Evolutionary conservation across 2,329 filamentous ascomycete species (phyloP).

Genomic region (Hypoxylon sp.): DNA sequence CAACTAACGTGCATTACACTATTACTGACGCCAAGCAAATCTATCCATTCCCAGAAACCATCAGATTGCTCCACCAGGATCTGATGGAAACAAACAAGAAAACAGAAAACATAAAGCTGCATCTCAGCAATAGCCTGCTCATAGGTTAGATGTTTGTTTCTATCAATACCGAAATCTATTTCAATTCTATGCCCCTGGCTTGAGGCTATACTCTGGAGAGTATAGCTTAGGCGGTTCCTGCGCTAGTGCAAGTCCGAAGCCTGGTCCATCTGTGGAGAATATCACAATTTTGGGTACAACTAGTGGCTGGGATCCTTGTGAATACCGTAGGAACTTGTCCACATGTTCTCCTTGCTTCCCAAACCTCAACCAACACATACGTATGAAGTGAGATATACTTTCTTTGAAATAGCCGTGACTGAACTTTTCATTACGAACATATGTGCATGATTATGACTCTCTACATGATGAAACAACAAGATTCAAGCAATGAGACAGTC

Average conservation of each 20-base stretch:
- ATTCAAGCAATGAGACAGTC: not conserved
- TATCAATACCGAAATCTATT: slow-evolving; percentile 10
- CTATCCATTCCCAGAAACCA: slow-evolving; percentile 22
- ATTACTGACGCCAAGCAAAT: slow-evolving; percentile 17
- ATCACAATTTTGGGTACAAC: slow-evolving; percentile 19
- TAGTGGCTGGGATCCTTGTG: slow-evolving; percentile 22
- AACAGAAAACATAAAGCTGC: not conserved
- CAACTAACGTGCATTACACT: slow-evolving; percentile 20
- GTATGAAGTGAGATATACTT: not conserved
- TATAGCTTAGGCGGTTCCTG: slow-evolving; percentile 37
- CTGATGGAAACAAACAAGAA: slow-evolving; percentile 11
- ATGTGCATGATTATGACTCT: not conserved
- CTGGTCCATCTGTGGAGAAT: slow-evolving; percentile 33
- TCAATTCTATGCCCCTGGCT: slow-evolving; percentile 6
- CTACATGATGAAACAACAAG: not conserved
- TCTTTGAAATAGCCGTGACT: not conserved
- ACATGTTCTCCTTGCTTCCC: not conserved
- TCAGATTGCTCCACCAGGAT: slow-evolving; percentile 3
- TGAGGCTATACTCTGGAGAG: slow-evolving; percentile 8
- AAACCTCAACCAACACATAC: not conserved
- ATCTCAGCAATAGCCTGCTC: slow-evolving; percentile 2
- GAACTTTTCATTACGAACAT: not conserved
- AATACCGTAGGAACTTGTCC: slow-evolving; percentile 12
- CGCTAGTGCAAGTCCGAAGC: slow-evolving; percentile 34
- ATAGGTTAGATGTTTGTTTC: slow-evolving; percentile 8